Evolutionary conservation across 352 stramenopile species (phyloP).

Genomic region (Blastocystis sp.): DNA sequence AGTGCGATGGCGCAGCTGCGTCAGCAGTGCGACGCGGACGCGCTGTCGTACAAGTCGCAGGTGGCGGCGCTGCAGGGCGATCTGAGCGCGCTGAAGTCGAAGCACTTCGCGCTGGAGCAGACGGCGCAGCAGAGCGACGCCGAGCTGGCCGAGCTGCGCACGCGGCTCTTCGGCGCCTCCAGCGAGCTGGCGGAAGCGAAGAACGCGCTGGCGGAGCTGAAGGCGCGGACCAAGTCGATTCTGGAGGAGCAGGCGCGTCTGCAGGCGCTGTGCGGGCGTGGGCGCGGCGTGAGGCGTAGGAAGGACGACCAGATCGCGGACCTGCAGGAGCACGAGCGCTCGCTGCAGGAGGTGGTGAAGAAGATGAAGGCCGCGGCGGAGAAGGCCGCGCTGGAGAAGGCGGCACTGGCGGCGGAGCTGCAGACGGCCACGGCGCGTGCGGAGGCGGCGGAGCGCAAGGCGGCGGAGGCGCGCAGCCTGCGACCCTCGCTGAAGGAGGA

Average conservation of each 20-base stretch:
- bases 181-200: not conserved
- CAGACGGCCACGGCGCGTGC: not conserved
- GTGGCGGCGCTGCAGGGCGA: not conserved
- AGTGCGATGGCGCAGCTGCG: not conserved
- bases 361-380: not conserved
- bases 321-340: not conserved
- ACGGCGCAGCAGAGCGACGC: not conserved
- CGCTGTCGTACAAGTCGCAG: not conserved
- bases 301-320: conserved; percentile 61
- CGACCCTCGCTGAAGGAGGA: conserved; percentile 41
- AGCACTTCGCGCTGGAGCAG: not conserved
- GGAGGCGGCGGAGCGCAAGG: not conserved
- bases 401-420: conserved; percentile 12
- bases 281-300: not conserved
- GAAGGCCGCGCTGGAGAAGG: not conserved
- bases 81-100: not conserved
- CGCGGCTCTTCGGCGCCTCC: not conserved
- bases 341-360: not conserved
- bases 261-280: not conserved
- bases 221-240: not conserved
- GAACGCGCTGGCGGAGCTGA: not conserved
- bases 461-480: conserved; percentile 4
- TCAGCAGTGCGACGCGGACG: not conserved
- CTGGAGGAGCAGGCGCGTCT: conserved; percentile 33
- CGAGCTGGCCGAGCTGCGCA: not conserved